Percentiles rank a stretch among this genome's conserved stretches.
Conservation (phyloP, 2,329 filamentous ascomycete species). For the Phoma sp. region DNA sequence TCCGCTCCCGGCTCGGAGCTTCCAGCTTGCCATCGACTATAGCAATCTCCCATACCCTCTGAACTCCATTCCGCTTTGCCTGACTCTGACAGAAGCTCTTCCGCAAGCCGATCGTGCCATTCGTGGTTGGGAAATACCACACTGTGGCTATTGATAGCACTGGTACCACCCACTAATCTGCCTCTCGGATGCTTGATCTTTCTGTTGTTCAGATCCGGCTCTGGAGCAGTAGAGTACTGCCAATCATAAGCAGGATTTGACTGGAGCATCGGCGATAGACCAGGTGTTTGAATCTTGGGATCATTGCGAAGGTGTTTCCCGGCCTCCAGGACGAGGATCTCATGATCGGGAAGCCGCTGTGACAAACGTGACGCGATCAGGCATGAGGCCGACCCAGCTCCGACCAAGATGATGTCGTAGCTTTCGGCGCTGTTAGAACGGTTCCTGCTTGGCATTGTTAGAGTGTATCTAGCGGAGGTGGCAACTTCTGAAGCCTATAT, state of each 20-base stretch:
- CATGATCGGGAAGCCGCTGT: too few relatives aligned
- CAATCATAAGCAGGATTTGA: background rate
- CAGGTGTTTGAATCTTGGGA: too few relatives aligned
- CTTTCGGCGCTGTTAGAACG: too few relatives aligned
- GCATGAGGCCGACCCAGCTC: too few relatives aligned
- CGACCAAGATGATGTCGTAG: too few relatives aligned
- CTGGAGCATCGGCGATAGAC: too few relatives aligned
- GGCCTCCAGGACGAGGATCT: too few relatives aligned
- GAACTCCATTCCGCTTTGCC: conserved; percentile 20
- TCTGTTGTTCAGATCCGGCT: conserved; percentile 21
- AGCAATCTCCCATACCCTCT: conserved; percentile 22
- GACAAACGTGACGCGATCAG: too few relatives aligned
- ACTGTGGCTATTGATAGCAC: conserved; percentile 31
- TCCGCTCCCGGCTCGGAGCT: background rate
- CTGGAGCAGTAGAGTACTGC: conserved; percentile 16
- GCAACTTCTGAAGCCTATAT: too few relatives aligned
- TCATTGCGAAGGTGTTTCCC: too few relatives aligned
- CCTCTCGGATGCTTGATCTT: conserved; percentile 26
- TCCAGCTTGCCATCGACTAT: conserved; percentile 21
- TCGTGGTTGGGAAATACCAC: conserved; percentile 27
- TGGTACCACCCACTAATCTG: conserved; percentile 26
- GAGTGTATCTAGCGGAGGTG: too few relatives aligned
- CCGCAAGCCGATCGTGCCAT: conserved; percentile 26
- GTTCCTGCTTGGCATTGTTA: too few relatives aligned
- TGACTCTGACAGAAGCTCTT: conserved; percentile 14